These are phyloP conservation scores for Exophiala sp. DNA, from an alignment of 2,329 filamentous ascomycete genomes.

Conservation along the genomic window DNA sequence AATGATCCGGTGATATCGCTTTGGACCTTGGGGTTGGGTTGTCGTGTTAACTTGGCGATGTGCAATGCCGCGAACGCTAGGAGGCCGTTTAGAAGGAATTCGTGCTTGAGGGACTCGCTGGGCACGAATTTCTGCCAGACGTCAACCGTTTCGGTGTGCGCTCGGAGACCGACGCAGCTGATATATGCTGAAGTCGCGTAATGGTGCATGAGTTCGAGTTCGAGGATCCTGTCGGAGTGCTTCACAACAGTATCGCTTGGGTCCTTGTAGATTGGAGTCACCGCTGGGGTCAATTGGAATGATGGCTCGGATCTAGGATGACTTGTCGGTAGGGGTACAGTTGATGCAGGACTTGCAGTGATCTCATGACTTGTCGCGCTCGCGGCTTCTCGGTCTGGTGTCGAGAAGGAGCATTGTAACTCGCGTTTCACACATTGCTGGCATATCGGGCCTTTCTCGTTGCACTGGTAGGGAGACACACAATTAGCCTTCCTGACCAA, in stretches of 20 bases:
- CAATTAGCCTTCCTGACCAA: not conserved
- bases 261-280: too few species aligned
- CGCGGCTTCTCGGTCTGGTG: not conserved
- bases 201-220: constrained; percentile 53
- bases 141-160: constrained; percentile 29
- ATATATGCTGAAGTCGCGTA: constrained; percentile 46
- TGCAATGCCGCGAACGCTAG: constrained; percentile 37
- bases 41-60: constrained; percentile 16
- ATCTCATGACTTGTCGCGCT: not conserved
- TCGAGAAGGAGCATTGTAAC: constrained; percentile 33
- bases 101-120: constrained; percentile 37
- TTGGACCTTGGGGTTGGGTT: constrained; percentile 21
- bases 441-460: constrained; percentile 40
- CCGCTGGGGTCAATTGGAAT: constrained; percentile 8
- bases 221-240: constrained; percentile 31
- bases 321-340: constrained; percentile 4
- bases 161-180: constrained; percentile 37
- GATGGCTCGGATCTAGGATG: constrained; percentile 19
- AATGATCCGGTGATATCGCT: constrained; percentile 13
- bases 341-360: not conserved
- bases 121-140: constrained; percentile 37
- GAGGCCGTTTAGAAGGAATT: constrained; percentile 41
- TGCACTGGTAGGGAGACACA: constrained; percentile 32
- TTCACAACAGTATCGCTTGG: too few species aligned
- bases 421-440: constrained; percentile 38